Evolutionary conservation across 768 basidiomycete species (phyloP).

Genomic region (Pulveroboletus sp.): DNA sequence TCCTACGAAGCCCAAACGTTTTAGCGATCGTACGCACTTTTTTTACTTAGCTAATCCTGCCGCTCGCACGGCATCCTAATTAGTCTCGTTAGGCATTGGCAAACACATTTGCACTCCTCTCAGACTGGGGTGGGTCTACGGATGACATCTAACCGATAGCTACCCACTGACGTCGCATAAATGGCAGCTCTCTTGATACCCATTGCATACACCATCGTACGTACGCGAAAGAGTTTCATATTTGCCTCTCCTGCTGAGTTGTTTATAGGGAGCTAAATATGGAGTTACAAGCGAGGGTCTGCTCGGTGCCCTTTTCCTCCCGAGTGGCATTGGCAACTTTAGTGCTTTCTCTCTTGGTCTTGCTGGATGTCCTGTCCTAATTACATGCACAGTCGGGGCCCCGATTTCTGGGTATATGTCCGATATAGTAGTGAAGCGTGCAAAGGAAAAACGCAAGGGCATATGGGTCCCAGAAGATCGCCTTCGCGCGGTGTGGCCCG

Average conservation of each 20-base stretch:
- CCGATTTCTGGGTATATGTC: too few species aligned
- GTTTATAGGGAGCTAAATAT: conserved; percentile 42
- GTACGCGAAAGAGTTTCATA: conserved; percentile 10
- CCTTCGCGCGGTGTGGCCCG: conserved; percentile 46
- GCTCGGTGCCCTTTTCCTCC: conserved; percentile 11
- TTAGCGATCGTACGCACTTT: too few species aligned
- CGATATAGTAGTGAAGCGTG: conserved; percentile 11
- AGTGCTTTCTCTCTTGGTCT: conserved; percentile 3
- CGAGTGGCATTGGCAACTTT: conserved; percentile 25
- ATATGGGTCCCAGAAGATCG: conserved; percentile 68
- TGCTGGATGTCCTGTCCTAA: background rate
- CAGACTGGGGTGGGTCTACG: conserved; percentile 33
- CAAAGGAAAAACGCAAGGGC: conserved; percentile 38
- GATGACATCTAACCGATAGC: background rate
- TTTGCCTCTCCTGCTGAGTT: background rate
- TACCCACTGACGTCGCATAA: background rate
- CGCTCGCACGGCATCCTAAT: background rate
- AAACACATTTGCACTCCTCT: conserved; percentile 23
- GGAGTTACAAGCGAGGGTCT: conserved; percentile 18
- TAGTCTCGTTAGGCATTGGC: conserved; percentile 39
- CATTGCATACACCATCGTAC: conserved; percentile 19
- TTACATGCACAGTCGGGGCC: too few species aligned
- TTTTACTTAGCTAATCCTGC: background rate
- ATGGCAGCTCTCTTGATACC: too few species aligned
- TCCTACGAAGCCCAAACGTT: too few species aligned